Evolutionary conservation across 2,329 filamentous ascomycete species (phyloP), one percentile per base, ranked within the genome.

Genomic region (Colletotrichum sp.): DNA sequence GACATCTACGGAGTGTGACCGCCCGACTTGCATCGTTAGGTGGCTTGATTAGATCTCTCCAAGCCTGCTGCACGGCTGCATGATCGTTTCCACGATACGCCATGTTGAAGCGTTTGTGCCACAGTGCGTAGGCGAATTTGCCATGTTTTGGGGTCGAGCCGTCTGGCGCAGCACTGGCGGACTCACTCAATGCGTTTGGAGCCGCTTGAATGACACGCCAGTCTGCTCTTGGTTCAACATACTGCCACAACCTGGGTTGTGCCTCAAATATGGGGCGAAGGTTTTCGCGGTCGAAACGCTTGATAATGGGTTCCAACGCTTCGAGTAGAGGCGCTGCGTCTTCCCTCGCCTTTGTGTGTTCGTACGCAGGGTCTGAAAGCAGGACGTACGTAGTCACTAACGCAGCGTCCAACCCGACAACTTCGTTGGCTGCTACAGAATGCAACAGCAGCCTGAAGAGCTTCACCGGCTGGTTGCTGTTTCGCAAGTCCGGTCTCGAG

Each of bases 11-110:
- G n/a, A 86, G 75, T 27, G 82, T 78, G 13, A 73, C 55, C 13
- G 74, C 75, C 13, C 84, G 75, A 6, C 70, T 69, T 0, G 78
- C 77, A 43, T 78, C 77, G 6, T 79, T 71, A 15, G 75, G 76
- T 24, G 84, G 51, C 11, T 75, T 55, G 38, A 76, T 78, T 59
- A 86, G 75, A 21, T 82, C 79, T 36, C 80, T 63, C 84, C 84
- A 86, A 58, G 70, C 65, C 43, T 68, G 67, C 24, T 58, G 59
- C 6, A 71, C 57, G 4, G 62, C 68, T 21, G 43, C 55, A 12
- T 57, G 24, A 36, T 72, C 65, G 47, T 74, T 51, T n/a, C 63
- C 47, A 27, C 65, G 71, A 27, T 74, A 75, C 21, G 66, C 66
- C 3, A 64, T 33, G 5, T 18, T 38, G 55, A 76, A 72, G 9